Evolutionary conservation across 805 yeast genomes (phyloP), one percentile per base, ranked within the genome.

Genomic region (Candida insectorum): DNA sequence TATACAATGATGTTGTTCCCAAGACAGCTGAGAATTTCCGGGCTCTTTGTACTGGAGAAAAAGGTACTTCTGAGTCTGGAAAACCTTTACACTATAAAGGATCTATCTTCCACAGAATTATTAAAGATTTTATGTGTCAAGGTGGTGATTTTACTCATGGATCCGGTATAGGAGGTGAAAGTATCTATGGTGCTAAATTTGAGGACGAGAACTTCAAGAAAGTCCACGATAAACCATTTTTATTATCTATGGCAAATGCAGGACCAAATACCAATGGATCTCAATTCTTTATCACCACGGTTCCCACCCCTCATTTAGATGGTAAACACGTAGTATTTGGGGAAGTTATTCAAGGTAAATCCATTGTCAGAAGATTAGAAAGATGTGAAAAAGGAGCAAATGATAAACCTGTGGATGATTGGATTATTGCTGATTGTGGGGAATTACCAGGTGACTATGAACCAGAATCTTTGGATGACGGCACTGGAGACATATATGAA

Each of bases 251-350:
- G 97, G 97, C 98, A 37, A 91, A 91, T 54, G 85, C 97, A 4
- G 97, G 97, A 12, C 88, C 95, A 39, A 79, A 81, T 58, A 91
- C 97, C 30, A 93, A 93, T 54, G 97, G 97, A 1, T 87, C 96
- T 2, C 97, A 91, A 62, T 93, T 87, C 51, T 91, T 91, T 59
- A 79, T 91, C 50, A 91, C 98, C 17, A 86, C 96, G 2, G 93
- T 79, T 2, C 80, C 87, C 26, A 87, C 97, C 2, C 96, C 97
- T 5, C 97, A 91, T 60, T 74, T 93, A 45, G 91, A 93, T 55
- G 94, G 91, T 16, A 91, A 91, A 59, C 98, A 93, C 58, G 97
- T 89, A 33, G 97, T 93, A 3, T 93, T 93, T 56, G 98, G 98
- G 43, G 78, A 84, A 57, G 88, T 93, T 24, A 61, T 91, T 31